These are phyloP conservation scores for Capsicum chinense DNA, from an alignment of 257 asterid species.

Conservation along the genomic window DNA sequence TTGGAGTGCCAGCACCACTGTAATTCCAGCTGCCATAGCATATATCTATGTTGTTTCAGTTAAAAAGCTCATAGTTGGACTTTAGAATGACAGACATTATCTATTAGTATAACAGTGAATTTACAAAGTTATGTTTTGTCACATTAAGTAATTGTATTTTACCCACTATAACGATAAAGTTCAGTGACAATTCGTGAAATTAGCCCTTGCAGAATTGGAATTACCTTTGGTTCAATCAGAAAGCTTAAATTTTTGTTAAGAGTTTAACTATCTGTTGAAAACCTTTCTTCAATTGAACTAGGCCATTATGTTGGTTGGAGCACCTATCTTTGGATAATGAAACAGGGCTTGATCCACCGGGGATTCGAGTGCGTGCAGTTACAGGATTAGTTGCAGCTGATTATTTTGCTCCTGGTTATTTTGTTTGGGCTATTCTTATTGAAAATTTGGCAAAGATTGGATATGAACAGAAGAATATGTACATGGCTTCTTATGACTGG, in stretches of 20 bases:
- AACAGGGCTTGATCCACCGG: slow-evolving; percentile 94
- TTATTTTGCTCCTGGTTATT: slow-evolving; percentile 90
- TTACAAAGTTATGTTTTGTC: not conserved
- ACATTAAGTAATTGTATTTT: not conserved
- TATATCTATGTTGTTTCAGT: not conserved
- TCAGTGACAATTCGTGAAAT: not conserved
- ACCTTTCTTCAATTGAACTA: slow-evolving; percentile 36
- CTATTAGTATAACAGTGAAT: not conserved
- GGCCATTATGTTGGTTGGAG: slow-evolving; percentile 98
- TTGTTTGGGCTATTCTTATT: slow-evolving; percentile 87
- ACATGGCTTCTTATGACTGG: slow-evolving; percentile 98
- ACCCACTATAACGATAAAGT: not conserved
- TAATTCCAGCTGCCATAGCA: not conserved
- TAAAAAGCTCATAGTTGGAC: not conserved
- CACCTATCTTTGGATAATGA: slow-evolving; percentile 87
- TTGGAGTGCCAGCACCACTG: not conserved
- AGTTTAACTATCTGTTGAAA: not conserved
- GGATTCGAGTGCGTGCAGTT: slow-evolving; percentile 84
- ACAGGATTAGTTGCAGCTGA: slow-evolving; percentile 90
- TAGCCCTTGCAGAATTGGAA: not conserved
- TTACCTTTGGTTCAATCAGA: not conserved
- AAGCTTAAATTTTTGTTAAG: not conserved
- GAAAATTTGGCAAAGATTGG: slow-evolving; percentile 93
- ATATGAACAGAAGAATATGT: slow-evolving; percentile 85
- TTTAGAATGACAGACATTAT: not conserved